Evolutionary conservation across 805 yeast species (phyloP), one percentile per base, ranked within the genome.

Genomic region (Candida oleophila): DNA sequence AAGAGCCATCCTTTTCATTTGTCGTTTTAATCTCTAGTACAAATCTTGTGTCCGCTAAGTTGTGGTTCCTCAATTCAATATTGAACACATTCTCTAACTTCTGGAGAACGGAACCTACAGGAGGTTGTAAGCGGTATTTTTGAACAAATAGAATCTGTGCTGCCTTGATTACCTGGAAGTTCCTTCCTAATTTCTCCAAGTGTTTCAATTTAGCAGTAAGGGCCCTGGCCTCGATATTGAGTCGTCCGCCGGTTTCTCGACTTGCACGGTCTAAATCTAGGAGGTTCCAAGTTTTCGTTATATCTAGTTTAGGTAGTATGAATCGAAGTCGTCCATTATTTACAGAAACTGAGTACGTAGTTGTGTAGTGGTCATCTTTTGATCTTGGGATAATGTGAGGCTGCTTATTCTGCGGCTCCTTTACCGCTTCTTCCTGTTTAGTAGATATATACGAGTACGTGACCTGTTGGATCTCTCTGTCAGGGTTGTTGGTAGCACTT

Each of bases 71-170:
- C 36, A 41, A 41, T 16, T 41, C 43, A 16, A 22, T 20, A n/a
- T 38, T 22, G 30, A 38, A 38, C 16, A 20, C 41, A 16, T 5
- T 14, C n/a, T 38, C 39, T 16, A 36, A 12, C 12, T 36, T 12
- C 22, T 36, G 39, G 22, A 36, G 39, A n/a, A n/a, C 8, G 7
- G 39, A 4, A 9, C 22, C 39, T 7, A 16, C 8, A 11, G 39
- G 39, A 9, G 42, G 42, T 28, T 39, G 19, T 20, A 39, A 15
- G 5, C 20, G n/a, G n/a, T 39, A 28, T 20, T 39, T 39, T 28
- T 39, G 42, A 12, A 39, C 11, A 21, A 21, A 39, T n/a, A 39
- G 14, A n/a, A 39, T 39, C 18, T 39, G 42, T 39, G 42, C 42
- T 16, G 34, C n/a, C 16, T 22, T 39, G 30, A 39, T 22, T 5